Evolutionary conservation across 768 basidiomycete genomes (phyloP).

Genomic region (Lactifluus subvellereus): DNA sequence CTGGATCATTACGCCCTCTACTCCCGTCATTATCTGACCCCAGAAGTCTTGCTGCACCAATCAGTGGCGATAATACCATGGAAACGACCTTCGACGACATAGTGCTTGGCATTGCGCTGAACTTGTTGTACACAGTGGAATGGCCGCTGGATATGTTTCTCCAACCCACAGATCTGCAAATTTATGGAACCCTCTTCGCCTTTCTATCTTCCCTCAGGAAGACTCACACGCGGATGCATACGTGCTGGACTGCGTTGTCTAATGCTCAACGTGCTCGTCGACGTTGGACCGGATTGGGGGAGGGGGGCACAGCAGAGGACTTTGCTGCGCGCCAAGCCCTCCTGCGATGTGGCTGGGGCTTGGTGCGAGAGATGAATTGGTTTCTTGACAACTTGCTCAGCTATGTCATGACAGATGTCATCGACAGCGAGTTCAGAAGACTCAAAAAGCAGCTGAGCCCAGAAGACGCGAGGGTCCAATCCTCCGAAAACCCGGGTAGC

Average conservation of each 20-base stretch:
- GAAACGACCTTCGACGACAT: constrained; percentile 60
- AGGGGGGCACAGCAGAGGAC: constrained; percentile 77
- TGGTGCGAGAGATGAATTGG: constrained; percentile 86
- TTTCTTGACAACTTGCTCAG: constrained; percentile 78
- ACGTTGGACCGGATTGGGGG: constrained; percentile 81
- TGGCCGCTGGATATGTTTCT: constrained; percentile 93
- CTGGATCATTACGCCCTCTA: constrained; percentile 75
- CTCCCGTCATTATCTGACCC: constrained; percentile 59
- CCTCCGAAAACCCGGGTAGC: constrained; percentile 25
- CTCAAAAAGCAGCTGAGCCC: constrained; percentile 52
- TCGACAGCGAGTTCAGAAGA: constrained; percentile 74
- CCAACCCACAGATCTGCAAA: constrained; percentile 62
- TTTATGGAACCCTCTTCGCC: constrained; percentile 72
- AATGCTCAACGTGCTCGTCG: constrained; percentile 79
- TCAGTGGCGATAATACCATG: constrained; percentile 34
- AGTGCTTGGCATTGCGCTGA: constrained; percentile 72
- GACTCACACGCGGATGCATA: constrained; percentile 72
- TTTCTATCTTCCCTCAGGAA: constrained; percentile 82
- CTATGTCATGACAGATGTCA: constrained; percentile 87
- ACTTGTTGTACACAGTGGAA: constrained; percentile 61
- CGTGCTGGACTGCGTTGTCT: constrained; percentile 81
- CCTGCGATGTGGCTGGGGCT: constrained; percentile 79
- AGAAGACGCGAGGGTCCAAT: constrained; percentile 10
- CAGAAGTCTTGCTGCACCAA: constrained; percentile 38
- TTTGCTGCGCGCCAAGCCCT: constrained; percentile 56